These are phyloP conservation scores for Fusarium sp. DNA, from an alignment of 2,329 filamentous ascomycete genomes.

Conservation along the genomic window DNA sequence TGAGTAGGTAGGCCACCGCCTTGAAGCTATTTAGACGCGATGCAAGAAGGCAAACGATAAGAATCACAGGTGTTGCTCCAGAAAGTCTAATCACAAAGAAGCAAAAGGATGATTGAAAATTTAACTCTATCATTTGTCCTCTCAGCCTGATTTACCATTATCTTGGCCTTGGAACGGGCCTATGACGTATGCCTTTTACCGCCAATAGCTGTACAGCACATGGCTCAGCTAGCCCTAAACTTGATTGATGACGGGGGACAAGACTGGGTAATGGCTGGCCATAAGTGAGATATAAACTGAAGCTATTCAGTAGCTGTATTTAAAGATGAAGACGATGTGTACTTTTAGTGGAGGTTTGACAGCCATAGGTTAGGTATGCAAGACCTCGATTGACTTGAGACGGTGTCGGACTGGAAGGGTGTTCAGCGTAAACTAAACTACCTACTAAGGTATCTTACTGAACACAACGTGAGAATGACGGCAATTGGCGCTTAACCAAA, in stretches of 20 bases:
- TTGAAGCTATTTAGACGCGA: conserved; percentile 2
- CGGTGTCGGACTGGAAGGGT: conserved; percentile 29
- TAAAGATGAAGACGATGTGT: neutral
- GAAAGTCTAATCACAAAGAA: neutral
- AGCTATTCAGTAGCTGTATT: neutral
- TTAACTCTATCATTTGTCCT: conserved; percentile 18
- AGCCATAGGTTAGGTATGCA: conserved; percentile 8
- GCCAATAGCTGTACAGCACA: conserved; percentile 33
- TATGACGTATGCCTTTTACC: conserved; percentile 31
- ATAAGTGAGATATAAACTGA: neutral
- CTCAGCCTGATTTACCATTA: conserved; percentile 22
- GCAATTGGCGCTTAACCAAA: conserved; percentile 1
- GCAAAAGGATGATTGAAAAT: neutral
- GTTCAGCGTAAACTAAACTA: too few relatives aligned
- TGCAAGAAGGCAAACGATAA: neutral
- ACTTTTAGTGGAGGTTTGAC: neutral
- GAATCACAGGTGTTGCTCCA: neutral
- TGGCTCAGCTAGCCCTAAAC: conserved; percentile 15
- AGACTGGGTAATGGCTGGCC: conserved; percentile 19
- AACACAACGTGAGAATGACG: too few relatives aligned
- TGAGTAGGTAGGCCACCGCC: neutral
- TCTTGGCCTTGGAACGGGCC: conserved; percentile 34
- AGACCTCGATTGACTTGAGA: conserved; percentile 6
- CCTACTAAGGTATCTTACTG: too few relatives aligned
- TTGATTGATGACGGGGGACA: conserved; percentile 13